Percentiles rank a stretch among this genome's conserved stretches.
These are phyloP conservation scores for Kondoa malvinella DNA, from an alignment of 768 basidiomycete genomes.

Conservation along the genomic window DNA sequence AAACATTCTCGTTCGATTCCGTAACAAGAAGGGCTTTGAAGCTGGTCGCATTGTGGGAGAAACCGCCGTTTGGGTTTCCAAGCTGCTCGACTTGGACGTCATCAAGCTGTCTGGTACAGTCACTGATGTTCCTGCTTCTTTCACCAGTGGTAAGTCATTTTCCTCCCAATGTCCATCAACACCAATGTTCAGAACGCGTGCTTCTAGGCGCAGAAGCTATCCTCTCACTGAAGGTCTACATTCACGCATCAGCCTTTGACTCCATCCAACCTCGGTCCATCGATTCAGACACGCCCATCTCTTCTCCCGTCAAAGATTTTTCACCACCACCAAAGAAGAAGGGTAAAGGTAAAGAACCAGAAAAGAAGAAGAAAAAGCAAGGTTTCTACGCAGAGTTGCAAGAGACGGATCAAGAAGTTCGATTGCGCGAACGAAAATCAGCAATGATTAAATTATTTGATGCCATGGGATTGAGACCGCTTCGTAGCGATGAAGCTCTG, in stretches of 20 bases:
- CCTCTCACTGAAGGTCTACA: conserved; percentile 1
- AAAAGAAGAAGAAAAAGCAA: background rate
- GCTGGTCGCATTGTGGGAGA: background rate
- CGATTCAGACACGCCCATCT: background rate
- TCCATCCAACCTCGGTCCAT: conserved; percentile 2
- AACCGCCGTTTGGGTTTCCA: conserved; percentile 1
- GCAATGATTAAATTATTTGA: conserved; percentile 8
- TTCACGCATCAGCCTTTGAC: conserved; percentile 3
- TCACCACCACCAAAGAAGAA: background rate
- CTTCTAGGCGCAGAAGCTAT: conserved; percentile 1
- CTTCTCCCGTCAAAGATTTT: background rate
- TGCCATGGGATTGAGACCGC: background rate
- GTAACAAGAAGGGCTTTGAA: conserved; percentile 5
- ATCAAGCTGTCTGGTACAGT: conserved; percentile 1
- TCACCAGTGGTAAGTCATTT: background rate
- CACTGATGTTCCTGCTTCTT: background rate
- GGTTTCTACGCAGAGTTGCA: background rate
- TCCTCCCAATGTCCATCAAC: background rate
- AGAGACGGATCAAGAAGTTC: background rate
- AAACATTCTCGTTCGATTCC: conserved; percentile 3
- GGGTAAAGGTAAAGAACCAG: background rate
- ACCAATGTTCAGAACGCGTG: background rate
- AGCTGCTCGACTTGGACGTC: background rate
- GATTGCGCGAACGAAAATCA: background rate
- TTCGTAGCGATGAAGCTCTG: background rate